Evolutionary conservation across 2,329 filamentous ascomycete genomes (phyloP).

Genomic region (Penicillium polonicum): DNA sequence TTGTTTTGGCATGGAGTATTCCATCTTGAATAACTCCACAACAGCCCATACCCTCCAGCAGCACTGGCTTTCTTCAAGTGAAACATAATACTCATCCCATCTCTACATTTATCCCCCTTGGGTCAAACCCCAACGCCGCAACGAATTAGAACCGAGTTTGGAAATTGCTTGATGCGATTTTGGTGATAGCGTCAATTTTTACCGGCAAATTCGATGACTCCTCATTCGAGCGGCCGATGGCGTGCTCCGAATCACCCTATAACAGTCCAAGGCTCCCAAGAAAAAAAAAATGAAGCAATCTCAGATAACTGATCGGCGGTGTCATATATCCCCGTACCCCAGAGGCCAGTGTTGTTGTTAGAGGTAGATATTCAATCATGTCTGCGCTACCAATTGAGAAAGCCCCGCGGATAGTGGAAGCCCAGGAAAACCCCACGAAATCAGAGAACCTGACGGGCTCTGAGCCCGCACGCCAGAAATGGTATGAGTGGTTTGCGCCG

Average conservation of each 20-base stretch:
- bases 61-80: background rate
- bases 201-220: background rate
- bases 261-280: background rate
- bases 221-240: constrained; percentile 3
- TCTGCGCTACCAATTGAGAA: constrained; percentile 9
- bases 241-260: background rate
- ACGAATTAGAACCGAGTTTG: background rate
- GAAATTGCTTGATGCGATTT: background rate
- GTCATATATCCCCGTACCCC: background rate
- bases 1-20: background rate
- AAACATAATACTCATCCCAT: background rate
- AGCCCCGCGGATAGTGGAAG: background rate
- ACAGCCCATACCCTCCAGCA: background rate
- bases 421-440: constrained; percentile 1
- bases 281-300: background rate
- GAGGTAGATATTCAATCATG: background rate
- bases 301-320: background rate
- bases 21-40: background rate
- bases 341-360: background rate
- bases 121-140: background rate
- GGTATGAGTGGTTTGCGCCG: constrained; percentile 22
- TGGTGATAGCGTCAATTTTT: constrained; percentile 1
- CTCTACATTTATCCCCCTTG: background rate
- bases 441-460: background rate
- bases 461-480: constrained; percentile 14